Percentiles rank a stretch among this genome's conserved stretches.
These are phyloP conservation scores for Alternaria brassicicola DNA, from an alignment of 2,329 filamentous ascomycete genomes.

Conservation along the genomic window DNA sequence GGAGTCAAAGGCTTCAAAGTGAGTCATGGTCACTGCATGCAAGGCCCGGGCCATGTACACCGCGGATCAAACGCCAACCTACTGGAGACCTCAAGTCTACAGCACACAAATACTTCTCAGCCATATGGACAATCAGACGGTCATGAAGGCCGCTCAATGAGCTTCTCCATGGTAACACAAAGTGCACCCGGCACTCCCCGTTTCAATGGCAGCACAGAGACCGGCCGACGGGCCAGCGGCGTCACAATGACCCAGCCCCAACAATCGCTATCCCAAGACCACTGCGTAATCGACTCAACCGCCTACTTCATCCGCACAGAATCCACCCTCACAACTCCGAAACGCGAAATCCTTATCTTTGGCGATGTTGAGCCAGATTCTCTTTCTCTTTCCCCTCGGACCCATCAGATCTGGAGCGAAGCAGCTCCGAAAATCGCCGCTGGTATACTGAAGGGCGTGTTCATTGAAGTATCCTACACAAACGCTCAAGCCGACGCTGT, in stretches of 20 bases:
- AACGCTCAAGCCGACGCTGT: slow-evolving; percentile 77
- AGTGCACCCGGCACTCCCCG: slow-evolving; percentile 47
- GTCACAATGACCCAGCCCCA: slow-evolving; percentile 28
- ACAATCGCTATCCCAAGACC: slow-evolving; percentile 19
- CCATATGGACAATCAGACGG: slow-evolving; percentile 26
- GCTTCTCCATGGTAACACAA: slow-evolving; percentile 43
- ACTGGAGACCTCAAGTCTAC: slow-evolving; percentile 43
- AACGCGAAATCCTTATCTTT: slow-evolving; percentile 82
- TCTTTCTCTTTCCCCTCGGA: slow-evolving; percentile 80
- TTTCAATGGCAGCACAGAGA: slow-evolving; percentile 25
- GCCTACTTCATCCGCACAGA: slow-evolving; percentile 90
- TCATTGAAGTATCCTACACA: slow-evolving; percentile 95
- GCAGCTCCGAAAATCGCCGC: slow-evolving; percentile 82
- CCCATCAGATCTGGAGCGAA: slow-evolving; percentile 82
- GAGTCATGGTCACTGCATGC: slow-evolving; percentile 88
- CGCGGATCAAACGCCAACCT: slow-evolving; percentile 52
- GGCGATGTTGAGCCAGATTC: slow-evolving; percentile 95
- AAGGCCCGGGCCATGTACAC: slow-evolving; percentile 56
- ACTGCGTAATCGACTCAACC: slow-evolving; percentile 83
- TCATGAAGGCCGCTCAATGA: slow-evolving; percentile 41
- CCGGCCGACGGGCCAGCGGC: slow-evolving; percentile 25
- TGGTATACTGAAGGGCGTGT: slow-evolving; percentile 77
- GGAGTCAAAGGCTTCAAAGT: slow-evolving; percentile 86
- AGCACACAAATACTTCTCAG: slow-evolving; percentile 28
- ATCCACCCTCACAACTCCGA: slow-evolving; percentile 41